Conservation (phyloP, 768 basidiomycete species). For the Hypholoma fasciculare region DNA sequence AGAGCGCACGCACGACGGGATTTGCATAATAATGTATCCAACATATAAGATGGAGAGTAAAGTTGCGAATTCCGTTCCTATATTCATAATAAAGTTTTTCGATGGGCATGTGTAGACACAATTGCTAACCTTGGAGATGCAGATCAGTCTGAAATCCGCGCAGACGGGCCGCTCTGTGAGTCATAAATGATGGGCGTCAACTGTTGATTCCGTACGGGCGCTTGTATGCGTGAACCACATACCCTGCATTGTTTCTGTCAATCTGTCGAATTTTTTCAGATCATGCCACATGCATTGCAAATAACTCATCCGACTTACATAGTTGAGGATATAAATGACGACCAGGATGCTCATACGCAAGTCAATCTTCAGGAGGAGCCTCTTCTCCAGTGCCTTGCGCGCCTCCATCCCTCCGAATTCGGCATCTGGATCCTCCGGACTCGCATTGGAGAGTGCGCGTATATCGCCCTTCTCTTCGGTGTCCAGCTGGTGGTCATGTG, state of each 20-base stretch:
- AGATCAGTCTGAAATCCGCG: conserved; percentile 71
- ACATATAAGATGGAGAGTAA: conserved; percentile 69
- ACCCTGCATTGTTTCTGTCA: conserved; percentile 77
- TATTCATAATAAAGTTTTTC: not conserved
- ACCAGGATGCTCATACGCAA: conserved; percentile 55
- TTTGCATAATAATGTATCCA: conserved; percentile 78
- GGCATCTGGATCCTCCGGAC: conserved; percentile 29
- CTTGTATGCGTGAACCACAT: not conserved
- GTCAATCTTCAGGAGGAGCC: conserved; percentile 56
- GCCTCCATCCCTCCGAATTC: conserved; percentile 50
- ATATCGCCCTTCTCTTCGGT: conserved; percentile 10
- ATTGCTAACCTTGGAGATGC: conserved; percentile 41
- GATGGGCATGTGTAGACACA: not conserved
- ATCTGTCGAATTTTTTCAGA: conserved; percentile 37
- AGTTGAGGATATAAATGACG: conserved; percentile 52
- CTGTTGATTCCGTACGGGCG: too few species aligned
- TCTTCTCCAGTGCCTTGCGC: conserved; percentile 49
- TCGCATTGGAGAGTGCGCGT: not conserved
- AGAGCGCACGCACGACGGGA: conserved; percentile 58
- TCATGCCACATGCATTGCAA: not conserved
- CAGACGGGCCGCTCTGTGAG: conserved; percentile 62
- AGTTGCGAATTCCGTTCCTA: conserved; percentile 61
- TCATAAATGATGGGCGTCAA: not conserved
- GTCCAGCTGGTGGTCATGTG: conserved; percentile 5
- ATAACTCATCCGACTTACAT: conserved; percentile 26